Conservation (phyloP, 2,329 filamentous ascomycete genomes). For the Chalaropsis ovoidea region DNA sequence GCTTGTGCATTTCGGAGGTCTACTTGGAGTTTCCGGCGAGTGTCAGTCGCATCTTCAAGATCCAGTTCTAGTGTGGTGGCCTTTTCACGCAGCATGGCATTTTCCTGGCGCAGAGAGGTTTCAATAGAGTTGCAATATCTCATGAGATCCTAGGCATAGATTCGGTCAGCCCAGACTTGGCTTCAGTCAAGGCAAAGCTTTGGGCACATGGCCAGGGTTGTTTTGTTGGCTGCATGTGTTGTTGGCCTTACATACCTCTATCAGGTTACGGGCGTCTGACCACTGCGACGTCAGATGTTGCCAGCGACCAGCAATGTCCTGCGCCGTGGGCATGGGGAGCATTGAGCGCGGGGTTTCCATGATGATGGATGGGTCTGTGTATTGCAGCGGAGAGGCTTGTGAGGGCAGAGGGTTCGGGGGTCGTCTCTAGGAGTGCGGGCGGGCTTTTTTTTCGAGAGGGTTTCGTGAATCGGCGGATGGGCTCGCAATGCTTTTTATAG, state of each 20-base stretch:
- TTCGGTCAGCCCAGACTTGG: background rate
- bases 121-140: slow-evolving; percentile 40
- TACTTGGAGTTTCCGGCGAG: slow-evolving; percentile 26
- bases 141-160: slow-evolving; percentile 38
- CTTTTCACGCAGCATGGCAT: slow-evolving; percentile 33
- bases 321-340: slow-evolving; percentile 8
- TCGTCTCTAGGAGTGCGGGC: too few relatives aligned
- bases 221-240: background rate
- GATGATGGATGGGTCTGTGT: background rate
- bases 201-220: background rate
- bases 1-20: slow-evolving; percentile 5
- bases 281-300: background rate
- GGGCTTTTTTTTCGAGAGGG: too few relatives aligned
- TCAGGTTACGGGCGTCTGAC: slow-evolving; percentile 8
- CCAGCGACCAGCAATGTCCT: slow-evolving; percentile 16
- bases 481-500: too few relatives aligned
- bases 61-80: slow-evolving; percentile 13
- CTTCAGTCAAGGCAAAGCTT: background rate
- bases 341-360: background rate
- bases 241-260: slow-evolving; percentile 10
- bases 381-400: too few relatives aligned
- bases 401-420: too few relatives aligned
- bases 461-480: too few relatives aligned
- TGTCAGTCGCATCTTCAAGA: slow-evolving; percentile 21
- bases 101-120: slow-evolving; percentile 37